Conservation (phyloP, 2,329 filamentous ascomycete genomes). For the Metarhizium sp. region DNA sequence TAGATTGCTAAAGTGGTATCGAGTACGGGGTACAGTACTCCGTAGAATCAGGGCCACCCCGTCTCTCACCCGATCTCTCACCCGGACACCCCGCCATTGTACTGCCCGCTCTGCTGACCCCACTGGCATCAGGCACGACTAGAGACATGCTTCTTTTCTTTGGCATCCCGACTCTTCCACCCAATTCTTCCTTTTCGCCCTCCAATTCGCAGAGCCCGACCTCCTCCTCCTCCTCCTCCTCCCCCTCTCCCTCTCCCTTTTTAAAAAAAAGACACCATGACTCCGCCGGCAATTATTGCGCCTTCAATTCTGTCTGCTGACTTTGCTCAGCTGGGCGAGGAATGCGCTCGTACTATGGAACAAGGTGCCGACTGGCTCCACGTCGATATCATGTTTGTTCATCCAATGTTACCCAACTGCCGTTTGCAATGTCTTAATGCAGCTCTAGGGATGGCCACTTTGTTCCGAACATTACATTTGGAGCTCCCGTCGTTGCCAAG, state of each 20-base stretch:
- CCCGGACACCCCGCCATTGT: no score
- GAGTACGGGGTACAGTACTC: no score
- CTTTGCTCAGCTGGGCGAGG: conserved; percentile 79
- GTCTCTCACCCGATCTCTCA: no score
- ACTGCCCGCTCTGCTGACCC: not conserved
- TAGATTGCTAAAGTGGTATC: no score
- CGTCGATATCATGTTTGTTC: conserved; percentile 72
- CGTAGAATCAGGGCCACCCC: no score
- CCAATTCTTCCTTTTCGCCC: not conserved
- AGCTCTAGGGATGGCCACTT: conserved; percentile 85
- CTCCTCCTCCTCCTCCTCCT: no score
- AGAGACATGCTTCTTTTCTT: not conserved
- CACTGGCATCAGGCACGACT: conserved; percentile 9
- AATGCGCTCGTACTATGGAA: conserved; percentile 77
- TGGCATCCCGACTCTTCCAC: not conserved
- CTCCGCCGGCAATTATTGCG: conserved; percentile 86
- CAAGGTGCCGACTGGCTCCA: conserved; percentile 89
- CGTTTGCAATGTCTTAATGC: not conserved
- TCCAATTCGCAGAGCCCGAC: no score
- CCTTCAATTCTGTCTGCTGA: conserved; percentile 97
- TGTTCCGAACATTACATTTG: conserved; percentile 97
- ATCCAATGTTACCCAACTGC: conserved; percentile 16
- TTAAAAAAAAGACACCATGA: conserved; percentile 45
- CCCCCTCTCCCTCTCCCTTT: no score
- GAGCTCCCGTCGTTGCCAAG: conserved; percentile 88